Evolutionary conservation across 305 asterid species (phyloP).

Genomic region (Fraxinus angustifolia): DNA sequence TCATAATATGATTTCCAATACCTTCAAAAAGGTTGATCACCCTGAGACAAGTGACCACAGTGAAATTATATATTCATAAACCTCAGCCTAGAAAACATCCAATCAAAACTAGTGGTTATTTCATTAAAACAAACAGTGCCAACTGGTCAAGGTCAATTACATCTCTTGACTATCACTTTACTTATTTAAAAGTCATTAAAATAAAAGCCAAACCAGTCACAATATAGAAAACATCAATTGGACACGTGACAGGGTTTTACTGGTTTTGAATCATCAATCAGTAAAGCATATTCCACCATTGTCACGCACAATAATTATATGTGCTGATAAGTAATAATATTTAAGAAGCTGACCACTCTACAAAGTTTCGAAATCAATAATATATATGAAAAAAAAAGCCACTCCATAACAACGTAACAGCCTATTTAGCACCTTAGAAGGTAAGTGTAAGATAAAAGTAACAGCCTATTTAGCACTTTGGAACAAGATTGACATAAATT

Average conservation of each 20-base stretch:
- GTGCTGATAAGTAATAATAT: background rate
- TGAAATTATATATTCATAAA: background rate
- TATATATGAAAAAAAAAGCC: background rate
- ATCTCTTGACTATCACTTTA: background rate
- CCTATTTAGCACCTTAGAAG: background rate
- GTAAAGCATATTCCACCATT: background rate
- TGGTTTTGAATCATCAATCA: background rate
- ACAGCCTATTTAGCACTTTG: background rate
- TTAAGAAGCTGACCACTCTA: background rate
- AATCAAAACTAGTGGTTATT: background rate
- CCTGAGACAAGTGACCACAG: background rate
- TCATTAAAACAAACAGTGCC: background rate
- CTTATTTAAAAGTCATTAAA: background rate
- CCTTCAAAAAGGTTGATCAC: background rate
- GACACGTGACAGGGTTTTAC: background rate
- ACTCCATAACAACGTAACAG: background rate
- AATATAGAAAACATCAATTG: background rate
- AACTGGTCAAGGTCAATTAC: background rate
- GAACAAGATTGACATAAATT: background rate
- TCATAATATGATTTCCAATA: background rate
- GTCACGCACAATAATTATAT: background rate
- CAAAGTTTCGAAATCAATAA: background rate
- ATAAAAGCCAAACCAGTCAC: background rate
- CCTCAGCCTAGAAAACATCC: slow-evolving; percentile 5
- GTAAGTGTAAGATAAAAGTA: slow-evolving; percentile 4